These are phyloP conservation scores for Wickerhamiella azyma DNA, from an alignment of 805 yeast species.

Conservation along the genomic window DNA sequence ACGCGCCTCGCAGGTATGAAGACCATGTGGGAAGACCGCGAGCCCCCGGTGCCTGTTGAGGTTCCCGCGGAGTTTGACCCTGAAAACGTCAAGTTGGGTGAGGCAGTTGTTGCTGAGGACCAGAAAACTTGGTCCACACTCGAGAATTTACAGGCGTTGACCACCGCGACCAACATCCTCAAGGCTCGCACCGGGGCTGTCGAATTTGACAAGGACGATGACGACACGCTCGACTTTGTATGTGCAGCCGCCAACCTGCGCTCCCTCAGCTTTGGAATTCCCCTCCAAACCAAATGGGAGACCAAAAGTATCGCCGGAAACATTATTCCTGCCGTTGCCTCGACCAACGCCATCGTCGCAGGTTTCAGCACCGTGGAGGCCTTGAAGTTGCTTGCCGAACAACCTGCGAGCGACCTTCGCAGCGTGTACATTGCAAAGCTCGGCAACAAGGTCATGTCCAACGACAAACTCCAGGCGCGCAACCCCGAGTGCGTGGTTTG, in stretches of 20 bases:
- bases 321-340: slow-evolving; percentile 96
- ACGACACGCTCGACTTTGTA: slow-evolving; percentile 79
- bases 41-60: slow-evolving; percentile 51
- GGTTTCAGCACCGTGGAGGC: slow-evolving; percentile 75
- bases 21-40: slow-evolving; percentile 56
- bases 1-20: slow-evolving; percentile 57
- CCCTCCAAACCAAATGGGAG: slow-evolving; percentile 65
- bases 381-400: slow-evolving; percentile 34
- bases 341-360: slow-evolving; percentile 90
- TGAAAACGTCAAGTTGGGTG: slow-evolving; percentile 13
- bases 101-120: slow-evolving; percentile 27
- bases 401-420: slow-evolving; percentile 18
- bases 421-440: slow-evolving; percentile 40
- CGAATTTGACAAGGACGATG: slow-evolving; percentile 85
- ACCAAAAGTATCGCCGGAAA: slow-evolving; percentile 91
- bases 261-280: slow-evolving; percentile 77
- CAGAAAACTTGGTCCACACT: slow-evolving; percentile 43
- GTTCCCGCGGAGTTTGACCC: slow-evolving; percentile 16
- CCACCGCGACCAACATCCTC: slow-evolving; percentile 35
- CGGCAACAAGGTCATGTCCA: slow-evolving; percentile 51
- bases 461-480: slow-evolving; percentile 49
- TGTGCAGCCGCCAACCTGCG: slow-evolving; percentile 82
- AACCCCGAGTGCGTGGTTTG: slow-evolving; percentile 54
- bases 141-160: slow-evolving; percentile 51
- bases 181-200: slow-evolving; percentile 36